Evolutionary conservation across 352 stramenopile species (phyloP).

Genomic region (Pythium monospermum): DNA sequence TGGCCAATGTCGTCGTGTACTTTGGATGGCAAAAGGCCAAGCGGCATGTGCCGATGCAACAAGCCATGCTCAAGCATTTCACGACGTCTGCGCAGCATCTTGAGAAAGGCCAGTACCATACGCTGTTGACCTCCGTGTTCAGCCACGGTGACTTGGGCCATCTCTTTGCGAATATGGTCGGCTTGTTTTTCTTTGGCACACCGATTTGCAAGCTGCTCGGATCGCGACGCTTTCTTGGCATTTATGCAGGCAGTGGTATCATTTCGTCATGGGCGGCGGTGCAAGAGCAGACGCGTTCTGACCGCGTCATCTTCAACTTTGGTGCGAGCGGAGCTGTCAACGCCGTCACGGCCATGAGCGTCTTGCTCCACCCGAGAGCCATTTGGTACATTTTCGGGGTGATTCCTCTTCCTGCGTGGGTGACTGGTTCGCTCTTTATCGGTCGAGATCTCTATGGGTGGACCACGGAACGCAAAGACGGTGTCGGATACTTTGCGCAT

Average conservation of each 20-base stretch:
- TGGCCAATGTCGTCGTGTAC: constrained; percentile 47
- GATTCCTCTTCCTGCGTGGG: constrained; percentile 60
- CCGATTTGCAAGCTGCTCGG: constrained; percentile 60
- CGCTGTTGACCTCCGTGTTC: constrained; percentile 68
- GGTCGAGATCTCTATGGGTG: constrained; percentile 65
- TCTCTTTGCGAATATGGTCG: constrained; percentile 66
- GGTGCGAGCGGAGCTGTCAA: constrained; percentile 75
- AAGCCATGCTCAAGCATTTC: constrained; percentile 64
- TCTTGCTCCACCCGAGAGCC: constrained; percentile 51
- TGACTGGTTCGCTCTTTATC: constrained; percentile 65
- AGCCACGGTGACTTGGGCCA: constrained; percentile 55
- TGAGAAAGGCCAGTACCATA: constrained; percentile 51
- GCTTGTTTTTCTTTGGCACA: constrained; percentile 66
- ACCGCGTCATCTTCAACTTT: constrained; percentile 43
- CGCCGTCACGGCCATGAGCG: constrained; percentile 59
- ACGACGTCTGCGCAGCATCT: constrained; percentile 68
- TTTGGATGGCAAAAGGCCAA: constrained; percentile 56
- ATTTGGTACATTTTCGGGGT: constrained; percentile 69
- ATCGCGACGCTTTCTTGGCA: constrained; percentile 44
- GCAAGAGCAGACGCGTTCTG: constrained; percentile 41
- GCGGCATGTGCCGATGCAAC: constrained; percentile 25
- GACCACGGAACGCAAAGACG: constrained; percentile 34
- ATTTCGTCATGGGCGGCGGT: constrained; percentile 56
- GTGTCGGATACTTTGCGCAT: constrained; percentile 65
- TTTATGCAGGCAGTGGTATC: constrained; percentile 70